Evolutionary conservation across 2,329 filamentous ascomycete genomes (phyloP), one percentile per base, ranked within the genome.

Genomic region (Amesomyces nigricolor): DNA sequence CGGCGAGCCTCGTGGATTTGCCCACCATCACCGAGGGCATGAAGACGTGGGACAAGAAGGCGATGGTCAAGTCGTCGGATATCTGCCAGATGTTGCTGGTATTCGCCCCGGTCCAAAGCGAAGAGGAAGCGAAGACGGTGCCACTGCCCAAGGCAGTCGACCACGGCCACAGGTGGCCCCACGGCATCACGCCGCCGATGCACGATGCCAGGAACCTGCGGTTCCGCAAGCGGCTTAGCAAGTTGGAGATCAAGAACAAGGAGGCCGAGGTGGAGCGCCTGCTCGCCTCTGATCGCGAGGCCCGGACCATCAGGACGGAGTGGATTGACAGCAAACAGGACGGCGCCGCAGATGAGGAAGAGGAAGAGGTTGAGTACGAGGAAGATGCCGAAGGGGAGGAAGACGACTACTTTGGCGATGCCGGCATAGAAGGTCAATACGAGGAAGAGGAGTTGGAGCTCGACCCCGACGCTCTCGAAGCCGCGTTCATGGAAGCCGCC

Each of bases 31-130:
- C 91, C 5, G 91, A 96, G 68, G 87, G 85, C 7, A 91, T 94
- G 87, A 96, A 96, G 76, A 91, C 88, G 57, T 96, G 90, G 88
- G 91, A 95, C 68, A 86, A 86, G 66, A 90, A 88, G 66, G 81
- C 85, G 16, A 90, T 91, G 76, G 90, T 91, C 75, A 96, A 96
- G 73, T 88, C 88, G 8, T 87, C 88, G 32, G 91, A 96, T 66
- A 82, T 95, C 35, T 90, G 87, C 63, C 90, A 95, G 73, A 95
- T 96, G 88, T 79, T 95, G 37, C 74, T 95, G 7, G 88, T 92
- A 1, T 81, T 91, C 56, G 85, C 87, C 8, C 75, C 72, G 32
- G 86, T 92, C 16, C 73, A 76, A 46, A 85, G 71, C 52, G 86
- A 89, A 61, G 73, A 78, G n/a, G 85, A 88, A 66, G 86, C 86